Percentiles rank a stretch among this genome's conserved stretches.
These are phyloP conservation scores for Zelonia costaricensis DNA, from an alignment of 208 protist species.

Conservation along the genomic window DNA sequence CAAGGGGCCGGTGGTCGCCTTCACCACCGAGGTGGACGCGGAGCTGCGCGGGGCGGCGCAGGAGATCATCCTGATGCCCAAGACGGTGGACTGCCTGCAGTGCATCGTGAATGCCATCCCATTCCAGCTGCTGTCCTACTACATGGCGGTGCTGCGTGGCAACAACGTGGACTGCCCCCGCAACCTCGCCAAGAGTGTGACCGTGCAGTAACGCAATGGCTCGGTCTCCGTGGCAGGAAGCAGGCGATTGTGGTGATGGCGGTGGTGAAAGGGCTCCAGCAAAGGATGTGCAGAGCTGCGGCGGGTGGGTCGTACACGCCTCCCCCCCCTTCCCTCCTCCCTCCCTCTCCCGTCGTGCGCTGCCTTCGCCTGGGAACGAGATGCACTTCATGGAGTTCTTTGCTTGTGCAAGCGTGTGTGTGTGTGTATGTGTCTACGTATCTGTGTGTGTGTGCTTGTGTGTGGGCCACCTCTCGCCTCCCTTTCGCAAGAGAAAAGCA, in stretches of 20 bases:
- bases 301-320: too few species aligned
- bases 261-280: too few species aligned
- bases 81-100: slow-evolving; percentile 89
- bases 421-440: background rate
- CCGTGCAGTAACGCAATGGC: slow-evolving; percentile 61
- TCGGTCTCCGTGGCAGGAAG: background rate
- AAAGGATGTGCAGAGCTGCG: too few species aligned
- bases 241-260: too few species aligned
- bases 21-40: slow-evolving; percentile 51
- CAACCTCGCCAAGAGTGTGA: slow-evolving; percentile 98
- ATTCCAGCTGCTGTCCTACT: slow-evolving; percentile 97
- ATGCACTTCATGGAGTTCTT: background rate
- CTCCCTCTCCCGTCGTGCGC: background rate
- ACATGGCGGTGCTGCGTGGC: slow-evolving; percentile 90
- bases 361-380: too few species aligned
- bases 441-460: background rate
- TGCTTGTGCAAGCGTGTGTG: background rate
- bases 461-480: background rate
- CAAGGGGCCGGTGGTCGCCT: slow-evolving; percentile 78
- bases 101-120: slow-evolving; percentile 94
- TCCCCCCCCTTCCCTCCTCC: background rate
- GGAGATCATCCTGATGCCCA: slow-evolving; percentile 67
- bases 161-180: slow-evolving; percentile 95
- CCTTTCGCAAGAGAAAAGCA: background rate
- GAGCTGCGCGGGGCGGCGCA: slow-evolving; percentile 45